These are phyloP conservation scores for Sistotremastrum niveocremeum DNA, from an alignment of 768 basidiomycete species.

Conservation along the genomic window DNA sequence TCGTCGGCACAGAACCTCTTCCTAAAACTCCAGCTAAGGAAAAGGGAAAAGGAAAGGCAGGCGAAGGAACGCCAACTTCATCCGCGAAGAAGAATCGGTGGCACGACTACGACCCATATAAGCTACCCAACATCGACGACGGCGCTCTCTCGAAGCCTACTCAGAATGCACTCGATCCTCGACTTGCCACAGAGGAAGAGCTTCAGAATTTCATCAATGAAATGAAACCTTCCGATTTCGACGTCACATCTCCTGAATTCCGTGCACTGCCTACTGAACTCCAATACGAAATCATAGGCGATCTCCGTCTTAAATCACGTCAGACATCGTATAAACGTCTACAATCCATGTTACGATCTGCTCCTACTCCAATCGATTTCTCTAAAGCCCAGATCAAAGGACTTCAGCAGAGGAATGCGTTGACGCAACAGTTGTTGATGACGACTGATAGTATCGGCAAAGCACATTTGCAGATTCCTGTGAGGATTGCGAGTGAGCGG, in stretches of 20 bases:
- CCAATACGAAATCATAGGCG: conserved; percentile 96
- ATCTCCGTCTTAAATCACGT: conserved; percentile 84
- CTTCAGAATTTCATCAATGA: conserved; percentile 87
- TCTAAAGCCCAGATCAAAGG: conserved; percentile 92
- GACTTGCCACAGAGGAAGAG: conserved; percentile 94
- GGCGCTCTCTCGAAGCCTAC: conserved; percentile 49
- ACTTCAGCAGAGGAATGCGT: conserved; percentile 71
- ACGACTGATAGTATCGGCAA: conserved; percentile 91
- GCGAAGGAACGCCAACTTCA: conserved; percentile 22
- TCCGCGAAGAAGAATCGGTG: conserved; percentile 50
- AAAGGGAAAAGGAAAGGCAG: conserved; percentile 13
- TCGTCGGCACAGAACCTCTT: conserved; percentile 31
- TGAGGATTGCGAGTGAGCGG: conserved; percentile 88
- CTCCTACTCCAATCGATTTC: conserved; percentile 83
- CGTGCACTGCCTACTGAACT: conserved; percentile 88
- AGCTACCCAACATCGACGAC: conserved; percentile 72
- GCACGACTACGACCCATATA: conserved; percentile 82
- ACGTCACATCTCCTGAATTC: conserved; percentile 81
- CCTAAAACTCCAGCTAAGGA: conserved; percentile 39
- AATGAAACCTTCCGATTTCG: conserved; percentile 92
- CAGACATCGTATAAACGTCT: conserved; percentile 88
- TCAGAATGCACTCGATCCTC: conserved; percentile 55
- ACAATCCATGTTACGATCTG: conserved; percentile 74
- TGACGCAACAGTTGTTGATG: conserved; percentile 85
- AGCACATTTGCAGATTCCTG: conserved; percentile 79